These are phyloP conservation scores for Fusarium sulawesiense DNA, from an alignment of 2,329 filamentous ascomycete species.

Conservation along the genomic window DNA sequence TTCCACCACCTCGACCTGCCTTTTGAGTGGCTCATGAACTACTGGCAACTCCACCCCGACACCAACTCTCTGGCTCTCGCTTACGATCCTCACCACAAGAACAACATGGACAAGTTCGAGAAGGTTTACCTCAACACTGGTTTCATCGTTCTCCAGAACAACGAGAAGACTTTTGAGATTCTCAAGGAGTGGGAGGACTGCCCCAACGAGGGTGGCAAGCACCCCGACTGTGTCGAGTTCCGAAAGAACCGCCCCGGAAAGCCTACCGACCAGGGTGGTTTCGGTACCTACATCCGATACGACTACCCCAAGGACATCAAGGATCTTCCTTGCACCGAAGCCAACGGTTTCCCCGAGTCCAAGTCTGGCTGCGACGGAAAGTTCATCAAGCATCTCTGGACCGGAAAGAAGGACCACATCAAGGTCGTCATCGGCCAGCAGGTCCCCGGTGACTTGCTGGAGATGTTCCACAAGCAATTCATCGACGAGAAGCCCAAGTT, in stretches of 20 bases:
- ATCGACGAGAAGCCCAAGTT: conserved; percentile 50
- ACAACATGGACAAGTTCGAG: conserved; percentile 55
- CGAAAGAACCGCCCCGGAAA: conserved; percentile 51
- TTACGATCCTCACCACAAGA: conserved; percentile 52
- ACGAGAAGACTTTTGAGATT: conserved; percentile 59
- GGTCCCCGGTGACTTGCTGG: conserved; percentile 52
- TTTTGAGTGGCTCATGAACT: conserved; percentile 61
- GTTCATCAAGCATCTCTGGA: conserved; percentile 59
- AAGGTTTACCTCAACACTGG: conserved; percentile 62
- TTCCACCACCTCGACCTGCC: conserved; percentile 58
- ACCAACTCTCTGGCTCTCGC: conserved; percentile 57
- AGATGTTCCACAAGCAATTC: conserved; percentile 53
- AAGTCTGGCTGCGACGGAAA: conserved; percentile 53
- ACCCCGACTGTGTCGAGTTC: conserved; percentile 55
- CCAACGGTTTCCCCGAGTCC: conserved; percentile 57
- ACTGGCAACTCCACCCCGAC: conserved; percentile 56
- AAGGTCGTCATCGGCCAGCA: conserved; percentile 54
- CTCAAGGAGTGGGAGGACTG: conserved; percentile 61
- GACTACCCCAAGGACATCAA: conserved; percentile 55
- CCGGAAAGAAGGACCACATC: conserved; percentile 54
- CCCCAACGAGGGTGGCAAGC: conserved; percentile 53
- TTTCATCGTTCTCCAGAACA: conserved; percentile 65
- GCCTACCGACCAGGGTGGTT: conserved; percentile 58
- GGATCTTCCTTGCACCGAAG: conserved; percentile 56
- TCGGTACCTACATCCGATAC: conserved; percentile 58